Base-by-base conservation (phyloP, 148 eudicot species). In the Nepenthes mirabilis region DNA sequence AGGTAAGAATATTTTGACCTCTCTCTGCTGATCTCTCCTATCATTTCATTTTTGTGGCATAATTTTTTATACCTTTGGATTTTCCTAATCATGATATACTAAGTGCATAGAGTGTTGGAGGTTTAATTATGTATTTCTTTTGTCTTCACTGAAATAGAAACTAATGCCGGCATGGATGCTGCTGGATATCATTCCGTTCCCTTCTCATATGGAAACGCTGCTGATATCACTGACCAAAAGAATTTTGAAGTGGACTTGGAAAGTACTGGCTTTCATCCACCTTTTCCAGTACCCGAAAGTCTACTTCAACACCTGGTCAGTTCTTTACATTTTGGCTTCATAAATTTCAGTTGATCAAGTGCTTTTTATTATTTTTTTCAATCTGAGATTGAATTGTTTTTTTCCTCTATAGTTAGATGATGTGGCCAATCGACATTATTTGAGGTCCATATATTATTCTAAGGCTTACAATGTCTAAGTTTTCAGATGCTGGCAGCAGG, bases 401-500 rank as follows among this genome's bases (percentile, higher is more conserved):
- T 83, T 65, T 71, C 66, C 68, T 49, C 52, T 49, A 55, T 69
- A 68, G 47, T 73, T 72, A 77, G 80, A 76, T 78, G 69, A 64
- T 72, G 75, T 74, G 78, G 75, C 75, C 77, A 70, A 73, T 67
- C 74, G 71, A 61, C 74, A 68, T 69, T 80, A 64, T 74, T 66
- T 55, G 76, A 77, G 74, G 77, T 82, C 77, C 79, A 65, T 74
- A 68, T 80, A 75, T 76, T 77, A 57, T 75, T 93, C 85, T 83
- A 77, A 86, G 87, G 91, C 88, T 83, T 80, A 82, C 82, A 67
- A 71, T 84, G 85, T 89, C 88, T 79, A 86, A 82, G 93, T 86
- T 88, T 88, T 84, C 99, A 94, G 97, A 94, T 86, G 82, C 95
- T 81, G 61, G 99, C 89, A 86, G 97, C 97, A 77, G 85, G 87